Evolutionary conservation across 768 basidiomycete genomes (phyloP).

Genomic region (Cyathus striatus): DNA sequence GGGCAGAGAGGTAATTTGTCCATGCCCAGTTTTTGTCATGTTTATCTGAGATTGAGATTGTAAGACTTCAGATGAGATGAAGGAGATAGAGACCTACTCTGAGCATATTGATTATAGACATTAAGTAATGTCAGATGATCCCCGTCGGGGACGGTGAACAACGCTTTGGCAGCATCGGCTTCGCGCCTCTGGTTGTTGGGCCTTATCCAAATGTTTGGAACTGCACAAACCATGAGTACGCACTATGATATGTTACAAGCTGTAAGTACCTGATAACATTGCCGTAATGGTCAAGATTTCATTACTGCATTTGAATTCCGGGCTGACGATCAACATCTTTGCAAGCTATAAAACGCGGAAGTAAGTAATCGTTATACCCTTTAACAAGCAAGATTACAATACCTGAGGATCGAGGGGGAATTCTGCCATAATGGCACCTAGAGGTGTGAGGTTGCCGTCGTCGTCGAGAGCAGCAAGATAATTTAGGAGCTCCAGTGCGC

Average conservation of each 20-base stretch:
- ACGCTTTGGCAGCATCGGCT: slow-evolving; percentile 87
- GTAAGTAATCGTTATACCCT: not conserved
- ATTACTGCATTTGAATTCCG: slow-evolving; percentile 94
- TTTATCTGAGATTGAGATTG: slow-evolving; percentile 41
- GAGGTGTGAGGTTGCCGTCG: slow-evolving; percentile 82
- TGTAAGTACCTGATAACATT: slow-evolving; percentile 78
- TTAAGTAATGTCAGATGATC: slow-evolving; percentile 95
- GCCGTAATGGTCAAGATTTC: slow-evolving; percentile 94
- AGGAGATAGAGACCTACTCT: slow-evolving; percentile 45
- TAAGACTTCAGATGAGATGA: not conserved
- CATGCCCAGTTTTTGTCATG: slow-evolving; percentile 87
- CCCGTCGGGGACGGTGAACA: slow-evolving; percentile 89
- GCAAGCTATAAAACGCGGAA: slow-evolving; percentile 49
- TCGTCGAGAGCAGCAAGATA: slow-evolving; percentile 91
- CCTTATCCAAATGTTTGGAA: slow-evolving; percentile 88
- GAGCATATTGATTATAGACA: slow-evolving; percentile 88
- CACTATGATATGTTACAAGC: too few relatives aligned
- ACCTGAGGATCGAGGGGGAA: slow-evolving; percentile 99
- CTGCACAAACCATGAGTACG: not conserved
- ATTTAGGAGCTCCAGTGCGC: slow-evolving; percentile 90
- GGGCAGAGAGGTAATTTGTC: slow-evolving; percentile 80
- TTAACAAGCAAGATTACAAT: slow-evolving; percentile 9
- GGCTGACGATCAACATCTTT: slow-evolving; percentile 90
- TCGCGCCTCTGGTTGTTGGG: slow-evolving; percentile 85
- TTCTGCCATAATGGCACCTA: slow-evolving; percentile 93